Evolutionary conservation across 148 eudicot genomes (phyloP).

Genomic region (Diospyros kaki): DNA sequence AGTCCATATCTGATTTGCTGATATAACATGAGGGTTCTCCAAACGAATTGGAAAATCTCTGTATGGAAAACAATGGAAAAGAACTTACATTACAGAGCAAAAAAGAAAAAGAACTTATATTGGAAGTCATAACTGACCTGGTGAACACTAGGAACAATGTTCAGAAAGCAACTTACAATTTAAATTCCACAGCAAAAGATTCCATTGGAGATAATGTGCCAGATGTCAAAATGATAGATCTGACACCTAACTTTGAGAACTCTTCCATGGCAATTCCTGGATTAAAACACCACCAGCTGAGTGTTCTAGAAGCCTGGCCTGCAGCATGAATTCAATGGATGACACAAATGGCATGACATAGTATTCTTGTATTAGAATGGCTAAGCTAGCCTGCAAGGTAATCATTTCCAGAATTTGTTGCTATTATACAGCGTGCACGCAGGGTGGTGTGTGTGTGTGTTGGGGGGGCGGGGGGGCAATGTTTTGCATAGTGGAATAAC

Average conservation of each 20-base stretch:
- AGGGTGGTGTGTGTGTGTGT: no score
- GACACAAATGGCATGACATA: not conserved
- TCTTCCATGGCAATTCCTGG: slow-evolving; percentile 96
- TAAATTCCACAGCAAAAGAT: slow-evolving; percentile 92
- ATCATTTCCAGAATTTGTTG: not conserved
- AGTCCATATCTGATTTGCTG: slow-evolving; percentile 87
- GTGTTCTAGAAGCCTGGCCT: slow-evolving; percentile 74
- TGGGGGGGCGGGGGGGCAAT: no score
- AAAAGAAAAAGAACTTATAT: slow-evolving; percentile 4
- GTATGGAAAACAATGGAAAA: slow-evolving; percentile 11
- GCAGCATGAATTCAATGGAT: slow-evolving; percentile 22
- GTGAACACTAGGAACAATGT: slow-evolving; percentile 10
- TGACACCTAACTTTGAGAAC: slow-evolving; percentile 68
- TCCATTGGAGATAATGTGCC: slow-evolving; percentile 98
- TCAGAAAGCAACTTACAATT: slow-evolving; percentile 53
- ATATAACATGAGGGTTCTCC: slow-evolving; percentile 98
- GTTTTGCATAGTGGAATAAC: no score
- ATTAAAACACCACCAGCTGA: slow-evolving; percentile 99
- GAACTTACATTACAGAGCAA: slow-evolving; percentile 7
- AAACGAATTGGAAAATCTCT: slow-evolving; percentile 88
- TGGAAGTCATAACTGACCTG: not conserved
- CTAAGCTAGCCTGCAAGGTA: not conserved
- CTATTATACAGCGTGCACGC: not conserved
- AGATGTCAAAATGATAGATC: slow-evolving; percentile 94
- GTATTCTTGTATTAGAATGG: not conserved